A percentile compares a stretch with the other conserved stretches of the same genome.
phyloP scores from a whole-genome alignment of 768 basidiomycete species.

The Clavulina sp. region DNA sequence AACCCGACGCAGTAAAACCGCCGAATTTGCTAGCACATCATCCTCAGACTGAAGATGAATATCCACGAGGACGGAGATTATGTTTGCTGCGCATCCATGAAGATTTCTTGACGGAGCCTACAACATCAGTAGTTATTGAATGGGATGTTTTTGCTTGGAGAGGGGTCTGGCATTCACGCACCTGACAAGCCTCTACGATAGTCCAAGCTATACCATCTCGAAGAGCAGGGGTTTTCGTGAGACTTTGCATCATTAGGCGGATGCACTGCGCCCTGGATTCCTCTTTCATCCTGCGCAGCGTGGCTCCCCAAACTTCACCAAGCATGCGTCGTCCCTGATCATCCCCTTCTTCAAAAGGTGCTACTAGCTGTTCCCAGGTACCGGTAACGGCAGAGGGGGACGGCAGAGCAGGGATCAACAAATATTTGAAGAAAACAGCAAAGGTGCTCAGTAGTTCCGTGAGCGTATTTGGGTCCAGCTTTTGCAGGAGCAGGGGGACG shows the following conservation, averaged over 20 bases:
- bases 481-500: constrained; percentile 36
- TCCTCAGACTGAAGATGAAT: constrained; percentile 15
- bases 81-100: constrained; percentile 52
- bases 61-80: constrained; percentile 27
- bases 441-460: constrained; percentile 51
- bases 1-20: constrained; percentile 48
- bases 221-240: constrained; percentile 2
- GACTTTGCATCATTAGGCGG: constrained; percentile 25
- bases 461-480: constrained; percentile 42
- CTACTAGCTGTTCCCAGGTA: constrained; percentile 41
- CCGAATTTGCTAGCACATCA: constrained; percentile 26
- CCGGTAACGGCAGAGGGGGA: neutral
- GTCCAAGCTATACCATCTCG: constrained; percentile 55
- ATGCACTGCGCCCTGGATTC: constrained; percentile 40
- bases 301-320: constrained; percentile 76
- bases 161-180: constrained; percentile 16
- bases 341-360: constrained; percentile 37
- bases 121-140: too few relatives aligned
- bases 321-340: constrained; percentile 59
- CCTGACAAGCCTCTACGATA: constrained; percentile 65
- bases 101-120: constrained; percentile 62
- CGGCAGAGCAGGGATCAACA: constrained; percentile 35
- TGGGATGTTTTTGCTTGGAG: neutral
- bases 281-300: constrained; percentile 52
- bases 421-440: constrained; percentile 49